Conservation (phyloP, 2,329 filamentous ascomycete species). For the Pseudocercospora fuligena region DNA sequence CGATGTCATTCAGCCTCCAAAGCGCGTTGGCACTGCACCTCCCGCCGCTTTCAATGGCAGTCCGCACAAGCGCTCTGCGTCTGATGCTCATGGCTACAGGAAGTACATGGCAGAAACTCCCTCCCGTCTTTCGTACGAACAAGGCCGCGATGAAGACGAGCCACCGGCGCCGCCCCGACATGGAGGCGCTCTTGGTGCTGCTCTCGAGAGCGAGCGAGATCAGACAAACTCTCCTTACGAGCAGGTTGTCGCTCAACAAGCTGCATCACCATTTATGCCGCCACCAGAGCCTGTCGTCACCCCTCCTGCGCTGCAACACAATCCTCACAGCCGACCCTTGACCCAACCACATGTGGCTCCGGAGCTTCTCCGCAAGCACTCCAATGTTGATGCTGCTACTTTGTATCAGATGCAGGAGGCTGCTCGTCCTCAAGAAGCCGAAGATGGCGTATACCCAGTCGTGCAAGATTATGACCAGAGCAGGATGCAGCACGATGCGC, state of each 20-base stretch:
- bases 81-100: slow-evolving; percentile 52
- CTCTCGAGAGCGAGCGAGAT: slow-evolving; percentile 44
- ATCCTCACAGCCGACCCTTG: slow-evolving; percentile 70
- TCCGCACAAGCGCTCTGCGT: slow-evolving; percentile 55
- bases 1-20: slow-evolving; percentile 37
- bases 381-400: slow-evolving; percentile 80
- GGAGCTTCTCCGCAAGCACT: slow-evolving; percentile 79
- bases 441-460: slow-evolving; percentile 22
- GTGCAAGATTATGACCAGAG: not conserved
- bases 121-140: slow-evolving; percentile 47
- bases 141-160: slow-evolving; percentile 40
- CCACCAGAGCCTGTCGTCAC: slow-evolving; percentile 75
- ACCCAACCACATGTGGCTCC: slow-evolving; percentile 74
- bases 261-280: slow-evolving; percentile 38
- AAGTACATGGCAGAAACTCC: slow-evolving; percentile 47
- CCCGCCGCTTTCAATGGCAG: slow-evolving; percentile 36
- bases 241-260: slow-evolving; percentile 51
- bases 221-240: slow-evolving; percentile 48
- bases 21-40: slow-evolving; percentile 52
- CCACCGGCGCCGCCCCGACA: slow-evolving; percentile 51
- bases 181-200: slow-evolving; percentile 34
- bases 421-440: slow-evolving; percentile 42
- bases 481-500: slow-evolving; percentile 16
- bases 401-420: slow-evolving; percentile 79
- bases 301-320: slow-evolving; percentile 80